Conservation (phyloP, 2,329 filamentous ascomycete genomes). For the Pestalotiopsis sp. region DNA sequence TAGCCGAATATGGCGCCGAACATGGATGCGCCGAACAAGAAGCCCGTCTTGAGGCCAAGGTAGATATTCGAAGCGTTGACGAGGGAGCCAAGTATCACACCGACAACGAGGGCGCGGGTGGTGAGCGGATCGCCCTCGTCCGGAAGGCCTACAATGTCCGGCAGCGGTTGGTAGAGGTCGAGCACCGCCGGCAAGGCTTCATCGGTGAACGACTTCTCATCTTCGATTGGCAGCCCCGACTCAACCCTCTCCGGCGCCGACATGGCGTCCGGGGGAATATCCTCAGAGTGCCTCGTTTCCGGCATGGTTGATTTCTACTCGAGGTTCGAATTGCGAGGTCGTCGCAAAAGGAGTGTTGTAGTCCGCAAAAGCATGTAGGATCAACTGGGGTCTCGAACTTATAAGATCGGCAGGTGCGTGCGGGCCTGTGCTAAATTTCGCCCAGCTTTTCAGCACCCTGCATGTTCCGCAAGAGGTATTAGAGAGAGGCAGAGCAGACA, state of each 20-base stretch:
- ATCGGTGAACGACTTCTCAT: neutral
- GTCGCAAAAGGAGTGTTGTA: neutral
- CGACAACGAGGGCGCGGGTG: constrained; percentile 53
- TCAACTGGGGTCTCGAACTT: neutral
- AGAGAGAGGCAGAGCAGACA: neutral
- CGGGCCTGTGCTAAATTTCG: neutral
- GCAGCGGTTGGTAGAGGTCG: constrained; percentile 43
- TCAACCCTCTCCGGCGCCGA: neutral
- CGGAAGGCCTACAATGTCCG: constrained; percentile 37
- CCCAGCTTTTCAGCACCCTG: neutral
- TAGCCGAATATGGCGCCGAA: constrained; percentile 59
- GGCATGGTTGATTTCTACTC: neutral
- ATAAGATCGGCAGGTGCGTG: neutral
- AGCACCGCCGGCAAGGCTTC: constrained; percentile 14
- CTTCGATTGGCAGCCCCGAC: neutral
- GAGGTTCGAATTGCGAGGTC: neutral
- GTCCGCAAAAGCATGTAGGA: neutral
- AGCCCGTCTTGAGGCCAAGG: constrained; percentile 52
- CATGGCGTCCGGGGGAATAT: neutral
- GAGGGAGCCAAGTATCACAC: constrained; percentile 54
- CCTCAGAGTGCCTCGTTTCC: neutral
- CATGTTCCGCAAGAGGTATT: neutral
- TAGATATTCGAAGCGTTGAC: constrained; percentile 63
- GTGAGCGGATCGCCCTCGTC: constrained; percentile 48
- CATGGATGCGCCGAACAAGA: constrained; percentile 47